Evolutionary conservation across 2,329 filamentous ascomycete genomes (phyloP), one percentile per base, ranked within the genome.

Genomic region (Fusarium goolgardi): DNA sequence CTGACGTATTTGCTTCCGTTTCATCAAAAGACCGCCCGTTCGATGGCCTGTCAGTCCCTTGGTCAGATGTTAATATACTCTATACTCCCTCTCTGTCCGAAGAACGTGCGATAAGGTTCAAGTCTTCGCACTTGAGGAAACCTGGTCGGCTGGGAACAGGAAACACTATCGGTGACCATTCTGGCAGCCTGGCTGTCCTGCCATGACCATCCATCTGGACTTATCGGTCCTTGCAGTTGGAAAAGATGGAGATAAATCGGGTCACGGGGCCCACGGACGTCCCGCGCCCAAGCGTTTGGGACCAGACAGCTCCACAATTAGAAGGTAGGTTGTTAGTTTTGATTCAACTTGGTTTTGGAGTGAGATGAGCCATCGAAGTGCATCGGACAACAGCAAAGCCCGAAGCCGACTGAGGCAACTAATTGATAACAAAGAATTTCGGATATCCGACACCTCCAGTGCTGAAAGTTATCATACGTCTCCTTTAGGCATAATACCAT

Each of bases 51-150:
- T 55, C 34, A 23, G 45, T 44, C 23, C 23, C 44, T 21, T 35
- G 27, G 49, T 67, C 53, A 43, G 60, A 64, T 67, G 59, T 55
- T 51, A 37, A 37, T 29, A 39, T 69, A 39, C 50, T 40, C 39
- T 29, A 39, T 69, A 39, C 50, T 40, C 39, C 31, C 45, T 50
- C 44, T 43, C 47, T 56, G 13, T 59, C 43, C 23, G 50, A 63
- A 56, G 40, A 69, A 63, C 66, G 53, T 55, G 63, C 53, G 62
- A 57, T 56, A 63, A 51, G n/a, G 52, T 69, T 63, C 43, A 57
- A 35, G 29, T 50, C 39, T 65, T 66, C 61, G 55, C 34, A 37
- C 27, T 40, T 32, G 25, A 51, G 21, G 59, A 55, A 55, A 65
- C 65, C 55, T 57, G 44, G 34, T 37, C 52, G 23, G 37, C 37